A percentile compares a stretch with the other conserved stretches of the same genome.
Conservation (phyloP, 1,284 basidiomycete species). For the Amylostereum chailletii region DNA sequence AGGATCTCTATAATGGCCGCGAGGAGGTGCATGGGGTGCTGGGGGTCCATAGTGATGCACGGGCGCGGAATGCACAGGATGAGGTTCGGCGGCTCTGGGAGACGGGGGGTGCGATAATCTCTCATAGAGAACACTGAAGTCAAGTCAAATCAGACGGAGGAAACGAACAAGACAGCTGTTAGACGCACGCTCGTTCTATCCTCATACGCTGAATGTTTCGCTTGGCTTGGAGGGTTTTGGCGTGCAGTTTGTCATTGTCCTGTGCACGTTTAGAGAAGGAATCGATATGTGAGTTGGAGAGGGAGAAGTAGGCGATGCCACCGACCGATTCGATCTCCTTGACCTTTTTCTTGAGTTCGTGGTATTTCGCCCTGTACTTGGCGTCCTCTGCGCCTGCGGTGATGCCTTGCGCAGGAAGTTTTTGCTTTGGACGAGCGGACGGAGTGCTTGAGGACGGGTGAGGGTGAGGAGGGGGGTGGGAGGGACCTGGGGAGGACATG, state of each 20-base stretch:
- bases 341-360: constrained; percentile 83
- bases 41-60: constrained; percentile 7
- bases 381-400: constrained; percentile 77
- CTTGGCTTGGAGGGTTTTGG: constrained; percentile 76
- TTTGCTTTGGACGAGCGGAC: constrained; percentile 31
- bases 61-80: constrained; percentile 6
- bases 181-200: constrained; percentile 79
- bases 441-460: constrained; percentile 25
- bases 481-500: constrained; percentile 27
- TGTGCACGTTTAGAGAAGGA: constrained; percentile 19
- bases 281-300: constrained; percentile 14
- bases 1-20: constrained; percentile 28
- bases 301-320: constrained; percentile 11
- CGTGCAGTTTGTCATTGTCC: constrained; percentile 84
- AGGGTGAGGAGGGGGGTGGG: constrained; percentile 12
- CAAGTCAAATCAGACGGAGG: constrained; percentile 6
- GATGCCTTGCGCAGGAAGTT: constrained; percentile 46
- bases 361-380: constrained; percentile 87
- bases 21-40: constrained; percentile 25
- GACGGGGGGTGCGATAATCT: constrained; percentile 55
- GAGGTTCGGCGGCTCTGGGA: constrained; percentile 24
- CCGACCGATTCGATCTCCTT: constrained; percentile 78
- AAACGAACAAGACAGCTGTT: not conserved
- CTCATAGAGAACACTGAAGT: constrained; percentile 65
- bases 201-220: constrained; percentile 84